A percentile compares a stretch with the other conserved stretches of the same genome.
Evolutionary conservation across 108 stramenopile genomes (phyloP).

Genomic region (Epithemia pelagica): DNA sequence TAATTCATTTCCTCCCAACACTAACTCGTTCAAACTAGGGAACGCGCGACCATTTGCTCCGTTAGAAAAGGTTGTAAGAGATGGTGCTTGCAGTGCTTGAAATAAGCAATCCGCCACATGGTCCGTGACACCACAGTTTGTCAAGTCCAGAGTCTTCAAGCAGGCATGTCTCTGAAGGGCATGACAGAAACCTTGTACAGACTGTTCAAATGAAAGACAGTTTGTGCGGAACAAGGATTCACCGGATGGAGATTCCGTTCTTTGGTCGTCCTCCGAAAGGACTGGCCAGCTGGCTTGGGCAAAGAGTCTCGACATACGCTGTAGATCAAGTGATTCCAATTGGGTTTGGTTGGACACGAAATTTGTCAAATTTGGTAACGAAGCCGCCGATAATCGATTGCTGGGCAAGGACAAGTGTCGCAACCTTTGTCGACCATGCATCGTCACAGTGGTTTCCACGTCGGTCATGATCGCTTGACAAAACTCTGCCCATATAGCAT

Average conservation of each 20-base stretch:
- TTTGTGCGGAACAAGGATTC: too few species aligned
- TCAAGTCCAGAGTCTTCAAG: not conserved
- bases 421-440: not conserved
- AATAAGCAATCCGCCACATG: not conserved
- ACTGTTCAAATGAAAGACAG: not conserved
- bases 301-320: not conserved
- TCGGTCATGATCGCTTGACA: too few species aligned
- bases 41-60: not conserved
- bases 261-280: too few species aligned
- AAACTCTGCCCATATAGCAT: not conserved
- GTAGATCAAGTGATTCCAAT: not conserved
- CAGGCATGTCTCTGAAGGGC: not conserved
- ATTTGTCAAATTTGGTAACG: not conserved
- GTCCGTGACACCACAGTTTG: not conserved
- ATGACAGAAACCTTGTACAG: not conserved
- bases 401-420: not conserved
- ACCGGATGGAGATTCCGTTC: too few species aligned
- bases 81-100: not conserved
- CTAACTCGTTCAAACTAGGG: not conserved
- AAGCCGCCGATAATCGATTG: not conserved
- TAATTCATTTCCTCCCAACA: not conserved
- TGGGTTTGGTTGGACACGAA: not conserved
- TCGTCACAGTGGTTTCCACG: not conserved
- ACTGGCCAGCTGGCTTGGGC: not conserved
- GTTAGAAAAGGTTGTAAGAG: not conserved